Conservation (phyloP, 2,329 filamentous ascomycete genomes). For the Orbilia javanica region DNA sequence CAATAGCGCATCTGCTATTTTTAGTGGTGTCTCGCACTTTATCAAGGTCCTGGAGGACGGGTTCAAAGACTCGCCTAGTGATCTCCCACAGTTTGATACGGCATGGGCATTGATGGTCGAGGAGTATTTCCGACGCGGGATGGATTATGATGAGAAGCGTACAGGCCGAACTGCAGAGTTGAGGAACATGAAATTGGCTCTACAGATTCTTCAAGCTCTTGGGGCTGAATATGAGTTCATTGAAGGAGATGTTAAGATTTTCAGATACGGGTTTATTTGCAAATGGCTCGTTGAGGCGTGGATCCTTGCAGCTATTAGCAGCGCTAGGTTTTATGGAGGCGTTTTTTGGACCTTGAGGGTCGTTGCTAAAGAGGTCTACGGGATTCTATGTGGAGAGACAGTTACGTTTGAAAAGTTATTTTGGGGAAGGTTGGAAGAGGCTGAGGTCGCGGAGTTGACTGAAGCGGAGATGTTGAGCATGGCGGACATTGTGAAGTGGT, state of each 20-base stretch:
- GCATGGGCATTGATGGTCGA: slow-evolving; percentile 43
- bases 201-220: slow-evolving; percentile 33
- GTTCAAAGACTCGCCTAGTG: slow-evolving; percentile 14
- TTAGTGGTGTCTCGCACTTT: slow-evolving; percentile 17
- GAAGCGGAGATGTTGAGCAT: slow-evolving; percentile 32
- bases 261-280: slow-evolving; percentile 41
- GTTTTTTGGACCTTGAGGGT: slow-evolving; percentile 34
- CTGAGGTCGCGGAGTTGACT: slow-evolving; percentile 19
- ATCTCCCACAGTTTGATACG: slow-evolving; percentile 46
- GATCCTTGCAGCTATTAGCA: slow-evolving; percentile 34
- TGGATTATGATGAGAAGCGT: background rate
- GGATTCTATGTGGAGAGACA: slow-evolving; percentile 38
- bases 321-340: slow-evolving; percentile 37
- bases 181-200: slow-evolving; percentile 24
- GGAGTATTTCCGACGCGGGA: slow-evolving; percentile 14
- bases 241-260: slow-evolving; percentile 29
- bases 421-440: slow-evolving; percentile 30
- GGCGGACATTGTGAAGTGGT: slow-evolving; percentile 17
- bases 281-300: slow-evolving; percentile 54
- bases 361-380: slow-evolving; percentile 16
- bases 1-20: background rate
- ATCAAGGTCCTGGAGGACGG: background rate
- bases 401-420: slow-evolving; percentile 42
- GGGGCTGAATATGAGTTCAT: slow-evolving; percentile 35
- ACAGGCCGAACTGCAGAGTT: background rate